A percentile compares a stretch with the other conserved stretches of the same genome.
Conservation (phyloP, 768 basidiomycete species). For the Trametes elegans region DNA sequence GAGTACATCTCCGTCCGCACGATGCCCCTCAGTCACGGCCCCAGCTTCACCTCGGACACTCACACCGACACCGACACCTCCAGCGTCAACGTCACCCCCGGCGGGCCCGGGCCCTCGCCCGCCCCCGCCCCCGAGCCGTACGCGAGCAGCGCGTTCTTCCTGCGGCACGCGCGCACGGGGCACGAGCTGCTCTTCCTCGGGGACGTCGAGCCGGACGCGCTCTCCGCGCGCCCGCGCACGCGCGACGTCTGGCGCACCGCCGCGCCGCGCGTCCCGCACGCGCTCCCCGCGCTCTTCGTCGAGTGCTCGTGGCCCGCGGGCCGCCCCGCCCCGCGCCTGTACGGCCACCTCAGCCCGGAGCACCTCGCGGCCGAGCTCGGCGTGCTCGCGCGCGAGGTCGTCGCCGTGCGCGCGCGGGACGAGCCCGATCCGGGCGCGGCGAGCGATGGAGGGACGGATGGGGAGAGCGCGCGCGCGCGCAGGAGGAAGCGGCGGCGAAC, state of each 20-base stretch:
- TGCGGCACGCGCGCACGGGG: slow-evolving; percentile 59
- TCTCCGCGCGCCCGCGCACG: slow-evolving; percentile 61
- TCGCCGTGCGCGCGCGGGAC: slow-evolving; percentile 28
- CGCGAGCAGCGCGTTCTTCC: slow-evolving; percentile 81
- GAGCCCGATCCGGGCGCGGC: not conserved
- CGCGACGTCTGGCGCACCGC: slow-evolving; percentile 78
- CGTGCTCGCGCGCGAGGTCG: slow-evolving; percentile 66
- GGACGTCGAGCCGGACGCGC: slow-evolving; percentile 84
- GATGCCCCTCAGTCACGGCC: slow-evolving; percentile 75
- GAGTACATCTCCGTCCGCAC: slow-evolving; percentile 59
- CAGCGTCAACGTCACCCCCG: not conserved
- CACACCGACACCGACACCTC: too few relatives aligned
- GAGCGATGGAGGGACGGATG: not conserved
- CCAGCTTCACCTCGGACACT: slow-evolving; percentile 42
- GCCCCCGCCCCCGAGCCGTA: too few relatives aligned
- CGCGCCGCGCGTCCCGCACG: slow-evolving; percentile 69
- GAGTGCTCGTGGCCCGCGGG: slow-evolving; percentile 90
- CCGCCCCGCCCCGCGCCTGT: slow-evolving; percentile 64
- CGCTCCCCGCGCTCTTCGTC: slow-evolving; percentile 81
- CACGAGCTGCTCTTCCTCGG: slow-evolving; percentile 92
- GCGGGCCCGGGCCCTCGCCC: too few relatives aligned
- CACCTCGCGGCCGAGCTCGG: slow-evolving; percentile 76
- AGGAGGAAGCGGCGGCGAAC: slow-evolving; percentile 40
- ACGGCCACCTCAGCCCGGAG: slow-evolving; percentile 84
- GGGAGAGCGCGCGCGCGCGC: slow-evolving; percentile 22